Base-by-base conservation (phyloP, 352 stramenopile genomes). In the Phytophthora brassicae region DNA sequence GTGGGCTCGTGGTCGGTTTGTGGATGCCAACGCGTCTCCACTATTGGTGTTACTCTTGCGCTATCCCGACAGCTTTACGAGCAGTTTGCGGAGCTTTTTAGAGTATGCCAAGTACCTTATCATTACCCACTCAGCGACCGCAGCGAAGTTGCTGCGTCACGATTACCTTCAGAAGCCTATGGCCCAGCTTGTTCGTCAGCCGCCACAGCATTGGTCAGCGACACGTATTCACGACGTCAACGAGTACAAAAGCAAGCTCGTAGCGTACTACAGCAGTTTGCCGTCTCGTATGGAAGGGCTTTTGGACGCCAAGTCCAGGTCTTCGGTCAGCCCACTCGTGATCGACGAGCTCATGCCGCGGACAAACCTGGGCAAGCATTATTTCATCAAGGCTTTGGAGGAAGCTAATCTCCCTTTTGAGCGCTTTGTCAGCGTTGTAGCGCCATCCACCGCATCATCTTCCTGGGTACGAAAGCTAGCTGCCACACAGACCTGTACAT, bases 21-120 rank as follows among this genome's bases (percentile, higher is more conserved):
- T 64, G n/a, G 67, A 73, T 67, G 41, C 61, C 2, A 78, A 55
- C 42, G 38, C 47, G 17, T 72, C 62, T 9, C 55, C 75, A 8
- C 42, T 77, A 29, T 48, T 87, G 31, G 46, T 22, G 16, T n/a
- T 84, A 51, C 48, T 86, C 41, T 50, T 84, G 22, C 59, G 65
- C 14, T 56, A 72, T 23, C 60, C 69, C 42, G 44, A 23, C 29
- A 63, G 65, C 4, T 71, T 88, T 49, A 61, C 78, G 9, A 56
- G 53, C 1, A 70, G 70, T 9, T 52, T 94, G 12, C 79, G 75
- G 2, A 77, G 64, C 13, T 88, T 92, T 33, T 48, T 90, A 33
- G 82, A 94, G 54, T 91, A 86, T 64, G 75, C 74, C 19, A 84
- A 79, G 51, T 92, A 79, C 47, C 53, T 91, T 8, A 52, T 75